These are phyloP conservation scores for Mucor saturninus DNA, from an alignment of 371 early-diverging fungal species.

Conservation along the genomic window DNA sequence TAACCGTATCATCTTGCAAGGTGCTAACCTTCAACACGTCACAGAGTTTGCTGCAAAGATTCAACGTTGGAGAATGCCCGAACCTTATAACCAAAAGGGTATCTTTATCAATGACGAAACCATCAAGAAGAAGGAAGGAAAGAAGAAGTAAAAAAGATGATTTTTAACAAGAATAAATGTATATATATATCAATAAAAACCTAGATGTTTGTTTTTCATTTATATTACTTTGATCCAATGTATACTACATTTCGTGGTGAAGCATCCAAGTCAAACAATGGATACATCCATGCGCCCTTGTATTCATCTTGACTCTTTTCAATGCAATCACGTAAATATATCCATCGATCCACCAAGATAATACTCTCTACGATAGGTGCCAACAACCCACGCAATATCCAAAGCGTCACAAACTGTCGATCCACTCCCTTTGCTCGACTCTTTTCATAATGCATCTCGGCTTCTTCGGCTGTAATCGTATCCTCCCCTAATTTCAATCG, in stretches of 20 bases:
- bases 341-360: conserved; percentile 77
- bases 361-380: conserved; percentile 80
- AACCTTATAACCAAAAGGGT: conserved; percentile 99
- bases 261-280: conserved; percentile 43
- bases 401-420: conserved; percentile 73
- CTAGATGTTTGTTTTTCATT: neutral
- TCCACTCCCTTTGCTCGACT: conserved; percentile 41
- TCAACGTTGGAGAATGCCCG: conserved; percentile 90
- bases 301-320: conserved; percentile 7
- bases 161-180: conserved; percentile 3
- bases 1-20: conserved; percentile 82
- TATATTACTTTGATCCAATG: conserved; percentile 42
- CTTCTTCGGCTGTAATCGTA: conserved; percentile 50
- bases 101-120: conserved; percentile 97
- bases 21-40: conserved; percentile 78
- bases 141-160: conserved; percentile 77
- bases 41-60: conserved; percentile 93
- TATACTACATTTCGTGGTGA: conserved; percentile 52
- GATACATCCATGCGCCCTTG: conserved; percentile 47
- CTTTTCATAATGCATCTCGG: conserved; percentile 42
- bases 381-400: conserved; percentile 79
- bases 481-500: conserved; percentile 50
- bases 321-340: conserved; percentile 61
- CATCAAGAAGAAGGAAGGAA: conserved; percentile 94
- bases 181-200: neutral